A percentile compares a stretch with the other conserved stretches of the same genome.
These are phyloP conservation scores for Cenococcum geophilum DNA, from an alignment of 495 filamentous ascomycete species.

Conservation along the genomic window DNA sequence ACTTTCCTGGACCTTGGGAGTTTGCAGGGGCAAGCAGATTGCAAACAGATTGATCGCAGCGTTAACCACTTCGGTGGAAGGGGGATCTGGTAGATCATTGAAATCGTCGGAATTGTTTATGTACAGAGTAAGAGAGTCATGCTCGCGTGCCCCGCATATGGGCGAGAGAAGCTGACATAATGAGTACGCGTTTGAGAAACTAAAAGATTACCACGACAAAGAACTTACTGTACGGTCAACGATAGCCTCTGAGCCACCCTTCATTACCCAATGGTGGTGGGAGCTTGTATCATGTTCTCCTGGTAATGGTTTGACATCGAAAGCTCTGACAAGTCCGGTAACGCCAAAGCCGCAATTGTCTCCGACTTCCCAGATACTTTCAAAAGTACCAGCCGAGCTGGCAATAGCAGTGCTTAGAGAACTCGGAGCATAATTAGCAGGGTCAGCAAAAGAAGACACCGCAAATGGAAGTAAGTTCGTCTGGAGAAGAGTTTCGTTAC, in stretches of 20 bases:
- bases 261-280: slow-evolving; percentile 54
- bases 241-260: slow-evolving; percentile 57
- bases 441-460: slow-evolving; percentile 86
- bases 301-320: slow-evolving; percentile 62
- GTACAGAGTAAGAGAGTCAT: slow-evolving; percentile 82
- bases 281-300: slow-evolving; percentile 59
- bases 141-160: slow-evolving; percentile 75
- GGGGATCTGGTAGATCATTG: slow-evolving; percentile 62
- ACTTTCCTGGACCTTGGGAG: slow-evolving; percentile 88
- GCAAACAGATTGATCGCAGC: slow-evolving; percentile 89
- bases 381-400: slow-evolving; percentile 81
- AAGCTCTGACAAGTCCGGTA: slow-evolving; percentile 73
- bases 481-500: slow-evolving; percentile 78
- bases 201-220: not conserved
- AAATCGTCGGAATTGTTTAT: slow-evolving; percentile 42
- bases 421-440: slow-evolving; percentile 75
- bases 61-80: slow-evolving; percentile 88
- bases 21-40: slow-evolving; percentile 78
- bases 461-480: slow-evolving; percentile 91
- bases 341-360: slow-evolving; percentile 95
- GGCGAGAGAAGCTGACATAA: slow-evolving; percentile 55
- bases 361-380: slow-evolving; percentile 87
- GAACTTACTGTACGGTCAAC: slow-evolving; percentile 59
- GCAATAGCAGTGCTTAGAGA: slow-evolving; percentile 90
- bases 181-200: slow-evolving; percentile 11